phyloP scores from a whole-genome alignment of 352 stramenopile species.

The Pythium utonaiense region DNA sequence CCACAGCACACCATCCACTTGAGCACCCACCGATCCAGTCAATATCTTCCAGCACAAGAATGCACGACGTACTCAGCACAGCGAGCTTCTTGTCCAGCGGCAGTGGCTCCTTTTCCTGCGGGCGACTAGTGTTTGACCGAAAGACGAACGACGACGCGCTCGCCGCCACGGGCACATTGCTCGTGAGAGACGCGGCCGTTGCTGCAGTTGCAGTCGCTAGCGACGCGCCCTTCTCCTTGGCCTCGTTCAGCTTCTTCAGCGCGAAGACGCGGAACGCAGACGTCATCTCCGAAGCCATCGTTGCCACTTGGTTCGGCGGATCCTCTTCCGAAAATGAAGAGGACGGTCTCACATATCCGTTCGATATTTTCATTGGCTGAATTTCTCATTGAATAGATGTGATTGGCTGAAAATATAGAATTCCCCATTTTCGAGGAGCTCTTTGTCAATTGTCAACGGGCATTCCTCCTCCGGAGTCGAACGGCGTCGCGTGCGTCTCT shows the following conservation, averaged over 20 bases:
- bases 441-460: background rate
- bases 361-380: conserved; percentile 17
- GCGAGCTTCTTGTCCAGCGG: conserved; percentile 35
- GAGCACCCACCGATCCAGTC: background rate
- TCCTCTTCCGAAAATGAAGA: background rate
- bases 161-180: conserved; percentile 36
- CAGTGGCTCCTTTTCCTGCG: conserved; percentile 23
- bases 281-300: conserved; percentile 64
- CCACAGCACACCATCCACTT: background rate
- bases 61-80: conserved; percentile 24
- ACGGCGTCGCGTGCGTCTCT: background rate
- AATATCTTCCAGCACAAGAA: background rate
- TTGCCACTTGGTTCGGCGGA: background rate
- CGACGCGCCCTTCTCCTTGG: conserved; percentile 55
- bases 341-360: background rate
- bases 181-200: conserved; percentile 47
- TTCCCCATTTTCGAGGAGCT: background rate
- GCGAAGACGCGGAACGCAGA: conserved; percentile 66
- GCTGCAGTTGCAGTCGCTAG: conserved; percentile 46
- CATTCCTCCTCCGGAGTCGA: background rate
- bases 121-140: conserved; percentile 18
- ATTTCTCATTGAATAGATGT: background rate
- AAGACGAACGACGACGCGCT: conserved; percentile 38
- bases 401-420: conserved; percentile 8
- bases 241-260: conserved; percentile 72